A percentile compares a stretch with the other conserved stretches of the same genome.
Conservation (phyloP, 2,329 filamentous ascomycete species). For the Neopestalotiopsis sp. region DNA sequence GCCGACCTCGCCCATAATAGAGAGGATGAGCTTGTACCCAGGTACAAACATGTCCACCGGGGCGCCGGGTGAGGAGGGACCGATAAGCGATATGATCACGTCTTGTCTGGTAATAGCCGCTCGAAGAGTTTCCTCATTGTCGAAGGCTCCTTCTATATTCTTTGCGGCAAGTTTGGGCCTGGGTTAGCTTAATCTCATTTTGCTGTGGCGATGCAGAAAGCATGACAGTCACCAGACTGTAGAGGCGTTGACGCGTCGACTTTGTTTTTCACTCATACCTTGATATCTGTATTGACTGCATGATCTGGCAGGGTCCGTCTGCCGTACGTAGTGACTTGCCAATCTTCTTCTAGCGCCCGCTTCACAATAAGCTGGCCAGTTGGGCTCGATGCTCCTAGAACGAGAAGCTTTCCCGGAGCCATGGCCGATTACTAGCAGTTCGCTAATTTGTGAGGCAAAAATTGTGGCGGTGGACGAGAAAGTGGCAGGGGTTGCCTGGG, state of each 20-base stretch:
- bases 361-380: not conserved
- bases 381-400: conserved; percentile 3
- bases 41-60: not conserved
- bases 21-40: not conserved
- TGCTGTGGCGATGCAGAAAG: no score
- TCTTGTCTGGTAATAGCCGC: not conserved
- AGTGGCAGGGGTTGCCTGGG: no score
- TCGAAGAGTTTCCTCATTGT: not conserved
- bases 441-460: not conserved
- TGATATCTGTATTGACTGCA: not conserved
- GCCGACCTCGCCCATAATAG: conserved; percentile 13
- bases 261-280: not conserved
- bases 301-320: not conserved
- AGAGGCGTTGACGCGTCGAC: no score
- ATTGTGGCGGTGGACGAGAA: no score
- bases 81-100: not conserved
- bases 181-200: no score
- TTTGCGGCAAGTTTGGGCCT: not conserved
- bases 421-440: not conserved
- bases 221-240: not conserved
- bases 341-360: not conserved
- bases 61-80: not conserved
- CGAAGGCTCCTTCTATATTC: not conserved
- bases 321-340: not conserved
- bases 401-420: not conserved